Evolutionary conservation across 306 rosid species (phyloP).

Genomic region (Acacia melanoxylon): DNA sequence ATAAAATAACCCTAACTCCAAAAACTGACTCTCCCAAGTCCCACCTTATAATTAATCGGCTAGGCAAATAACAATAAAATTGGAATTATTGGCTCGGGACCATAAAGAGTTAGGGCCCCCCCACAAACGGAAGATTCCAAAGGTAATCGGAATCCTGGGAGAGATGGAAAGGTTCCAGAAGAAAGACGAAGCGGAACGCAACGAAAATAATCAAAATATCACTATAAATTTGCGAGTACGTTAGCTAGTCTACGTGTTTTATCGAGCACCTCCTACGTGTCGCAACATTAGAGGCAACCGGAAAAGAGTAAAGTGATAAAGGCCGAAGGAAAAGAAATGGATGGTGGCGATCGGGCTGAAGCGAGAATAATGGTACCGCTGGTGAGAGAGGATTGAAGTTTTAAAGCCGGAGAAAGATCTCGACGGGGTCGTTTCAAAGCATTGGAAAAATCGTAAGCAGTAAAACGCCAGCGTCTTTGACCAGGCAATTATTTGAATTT

Average conservation of each 20-base stretch:
- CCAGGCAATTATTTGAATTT: background rate
- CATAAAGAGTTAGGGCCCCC: background rate
- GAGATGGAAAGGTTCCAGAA: background rate
- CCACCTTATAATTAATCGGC: background rate
- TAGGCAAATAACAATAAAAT: background rate
- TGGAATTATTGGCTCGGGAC: background rate
- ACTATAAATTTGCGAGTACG: background rate
- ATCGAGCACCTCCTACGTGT: background rate
- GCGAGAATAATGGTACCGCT: background rate
- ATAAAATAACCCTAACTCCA: slow-evolving; percentile 11
- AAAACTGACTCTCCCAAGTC: background rate
- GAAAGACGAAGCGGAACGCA: background rate
- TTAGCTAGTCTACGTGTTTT: background rate
- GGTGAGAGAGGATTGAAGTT: background rate
- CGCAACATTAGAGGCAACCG: background rate
- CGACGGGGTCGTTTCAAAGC: background rate
- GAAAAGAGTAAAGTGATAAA: background rate
- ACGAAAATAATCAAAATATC: background rate
- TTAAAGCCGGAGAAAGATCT: background rate
- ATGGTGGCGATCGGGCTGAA: background rate
- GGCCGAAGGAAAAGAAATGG: background rate
- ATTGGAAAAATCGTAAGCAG: background rate
- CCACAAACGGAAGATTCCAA: background rate
- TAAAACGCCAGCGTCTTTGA: background rate
- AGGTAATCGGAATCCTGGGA: background rate